phyloP scores from a whole-genome alignment of 305 asterid species.

The Caryopteris hybrid region DNA sequence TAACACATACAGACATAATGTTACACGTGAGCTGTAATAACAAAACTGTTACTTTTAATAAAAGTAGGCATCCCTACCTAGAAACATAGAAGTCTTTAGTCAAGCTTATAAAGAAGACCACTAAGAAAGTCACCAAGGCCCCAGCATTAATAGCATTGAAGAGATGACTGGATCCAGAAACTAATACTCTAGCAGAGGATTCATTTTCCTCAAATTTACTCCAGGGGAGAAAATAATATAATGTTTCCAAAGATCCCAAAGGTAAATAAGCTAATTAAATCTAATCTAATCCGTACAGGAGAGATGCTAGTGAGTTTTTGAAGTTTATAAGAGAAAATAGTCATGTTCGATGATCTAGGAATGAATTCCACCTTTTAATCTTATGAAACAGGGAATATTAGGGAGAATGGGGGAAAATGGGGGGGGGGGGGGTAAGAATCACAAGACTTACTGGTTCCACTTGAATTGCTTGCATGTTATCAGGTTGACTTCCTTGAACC shows the following conservation, averaged over 20 bases:
- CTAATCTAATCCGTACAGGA: not conserved
- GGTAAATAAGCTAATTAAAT: not conserved
- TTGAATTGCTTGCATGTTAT: conserved; percentile 89
- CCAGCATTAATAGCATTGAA: not conserved
- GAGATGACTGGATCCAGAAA: too few relatives aligned
- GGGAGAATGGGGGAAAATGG: not conserved
- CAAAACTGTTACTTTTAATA: too few relatives aligned
- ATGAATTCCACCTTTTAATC: conserved; percentile 8
- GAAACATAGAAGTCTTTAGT: not conserved
- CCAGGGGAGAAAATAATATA: not conserved
- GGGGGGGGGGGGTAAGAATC: not conserved
- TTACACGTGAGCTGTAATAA: not conserved
- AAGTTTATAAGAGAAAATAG: conserved; percentile 1
- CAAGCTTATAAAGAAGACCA: not conserved
- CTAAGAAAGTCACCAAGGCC: not conserved
- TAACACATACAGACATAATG: not conserved
- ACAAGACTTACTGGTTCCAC: conserved; percentile 64
- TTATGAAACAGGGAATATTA: not conserved
- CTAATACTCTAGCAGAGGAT: too few relatives aligned
- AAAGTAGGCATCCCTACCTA: not conserved
- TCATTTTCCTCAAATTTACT: not conserved
- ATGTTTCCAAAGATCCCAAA: not conserved
- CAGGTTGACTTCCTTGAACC: conserved; percentile 73
- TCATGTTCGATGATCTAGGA: not conserved
- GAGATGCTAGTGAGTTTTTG: not conserved